phyloP scores from a whole-genome alignment of 2,329 filamentous ascomycete genomes.

The Geosmithia flava region DNA sequence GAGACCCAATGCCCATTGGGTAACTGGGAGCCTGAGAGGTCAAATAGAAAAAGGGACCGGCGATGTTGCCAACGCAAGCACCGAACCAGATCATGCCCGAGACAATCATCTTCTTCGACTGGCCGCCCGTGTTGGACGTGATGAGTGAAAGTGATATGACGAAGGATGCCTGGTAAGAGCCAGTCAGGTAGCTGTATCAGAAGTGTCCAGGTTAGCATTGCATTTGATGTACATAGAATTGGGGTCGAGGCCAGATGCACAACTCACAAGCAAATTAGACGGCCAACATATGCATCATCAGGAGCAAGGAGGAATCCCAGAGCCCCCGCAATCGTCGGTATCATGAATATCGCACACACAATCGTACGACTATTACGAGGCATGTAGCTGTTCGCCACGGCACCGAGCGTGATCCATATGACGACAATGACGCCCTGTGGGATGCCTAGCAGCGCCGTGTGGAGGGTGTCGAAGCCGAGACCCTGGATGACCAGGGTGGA shows the following conservation, averaged over 20 bases:
- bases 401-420: constrained; percentile 26
- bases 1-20: constrained; percentile 24
- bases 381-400: constrained; percentile 23
- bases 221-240: constrained; percentile 1
- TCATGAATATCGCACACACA: constrained; percentile 41
- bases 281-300: not conserved
- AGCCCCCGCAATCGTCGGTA: constrained; percentile 46
- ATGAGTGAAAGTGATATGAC: constrained; percentile 29
- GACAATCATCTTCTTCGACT: constrained; percentile 53
- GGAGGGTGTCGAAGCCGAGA: constrained; percentile 33
- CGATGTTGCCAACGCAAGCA: constrained; percentile 48
- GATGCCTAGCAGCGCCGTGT: constrained; percentile 23
- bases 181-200: constrained; percentile 13
- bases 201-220: not conserved
- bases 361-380: constrained; percentile 35
- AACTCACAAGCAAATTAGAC: constrained; percentile 35
- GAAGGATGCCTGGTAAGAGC: constrained; percentile 26
- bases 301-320: constrained; percentile 38
- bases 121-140: constrained; percentile 38
- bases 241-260: too few species aligned
- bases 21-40: constrained; percentile 33
- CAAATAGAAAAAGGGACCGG: constrained; percentile 51
- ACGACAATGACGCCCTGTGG: constrained; percentile 23
- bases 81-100: constrained; percentile 48
- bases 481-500: constrained; percentile 47